Conservation (phyloP, 2,329 filamentous ascomycete species). For the Sporothrix brasiliensis region DNA sequence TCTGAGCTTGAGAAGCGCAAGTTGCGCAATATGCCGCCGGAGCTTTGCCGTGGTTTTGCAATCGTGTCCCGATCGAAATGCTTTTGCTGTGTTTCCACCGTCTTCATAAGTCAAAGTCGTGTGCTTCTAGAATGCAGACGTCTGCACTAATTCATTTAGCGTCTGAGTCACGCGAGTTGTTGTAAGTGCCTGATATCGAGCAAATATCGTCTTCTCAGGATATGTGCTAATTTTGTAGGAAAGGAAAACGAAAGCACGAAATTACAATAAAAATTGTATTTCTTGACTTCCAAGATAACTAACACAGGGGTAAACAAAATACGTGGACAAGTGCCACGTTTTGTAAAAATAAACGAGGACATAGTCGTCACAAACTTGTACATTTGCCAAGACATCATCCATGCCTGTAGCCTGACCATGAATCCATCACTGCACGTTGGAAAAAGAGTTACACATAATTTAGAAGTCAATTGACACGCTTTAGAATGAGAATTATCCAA, state of each 20-base stretch:
- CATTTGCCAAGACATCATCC: too few relatives aligned
- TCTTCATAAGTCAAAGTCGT: background rate
- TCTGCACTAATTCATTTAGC: background rate
- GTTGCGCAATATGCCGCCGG: background rate
- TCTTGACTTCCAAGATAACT: too few relatives aligned
- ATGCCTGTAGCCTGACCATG: too few relatives aligned
- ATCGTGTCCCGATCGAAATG: background rate
- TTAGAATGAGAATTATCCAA: background rate
- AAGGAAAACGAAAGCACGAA: too few relatives aligned
- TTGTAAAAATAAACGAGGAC: too few relatives aligned
- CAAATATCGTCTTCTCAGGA: background rate
- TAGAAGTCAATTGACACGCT: constrained; percentile 6
- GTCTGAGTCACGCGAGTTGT: constrained; percentile 15
- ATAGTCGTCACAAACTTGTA: too few relatives aligned
- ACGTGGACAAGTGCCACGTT: too few relatives aligned
- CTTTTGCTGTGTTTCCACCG: background rate
- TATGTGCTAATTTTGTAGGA: background rate
- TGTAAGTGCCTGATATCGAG: background rate
- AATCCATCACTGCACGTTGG: too few relatives aligned
- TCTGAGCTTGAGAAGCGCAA: background rate
- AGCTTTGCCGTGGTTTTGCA: constrained; percentile 3
- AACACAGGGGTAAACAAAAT: too few relatives aligned
- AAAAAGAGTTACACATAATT: background rate
- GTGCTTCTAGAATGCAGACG: background rate
- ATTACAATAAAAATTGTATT: too few relatives aligned